A percentile compares a stretch with the other conserved stretches of the same genome.
Conservation (phyloP, 805 yeast species). For the Myxozyma mucilagina region DNA sequence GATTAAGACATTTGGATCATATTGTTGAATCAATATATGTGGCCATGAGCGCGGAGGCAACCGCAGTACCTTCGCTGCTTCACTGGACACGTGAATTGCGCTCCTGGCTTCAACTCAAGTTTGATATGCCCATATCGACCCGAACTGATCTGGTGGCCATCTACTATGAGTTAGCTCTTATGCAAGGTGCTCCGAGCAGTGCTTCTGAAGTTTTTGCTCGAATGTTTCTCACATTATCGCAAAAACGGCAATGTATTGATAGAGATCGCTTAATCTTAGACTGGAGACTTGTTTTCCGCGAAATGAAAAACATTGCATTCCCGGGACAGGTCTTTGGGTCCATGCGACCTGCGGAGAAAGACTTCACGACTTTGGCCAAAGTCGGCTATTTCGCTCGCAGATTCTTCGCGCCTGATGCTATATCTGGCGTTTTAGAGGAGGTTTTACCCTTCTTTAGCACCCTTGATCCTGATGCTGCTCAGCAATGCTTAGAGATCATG, state of each 20-base stretch:
- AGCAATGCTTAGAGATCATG: constrained; percentile 5
- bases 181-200: constrained; percentile 64
- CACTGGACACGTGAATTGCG: constrained; percentile 87
- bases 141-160: constrained; percentile 64
- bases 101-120: constrained; percentile 74
- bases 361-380: constrained; percentile 3
- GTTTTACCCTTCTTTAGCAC: constrained; percentile 34
- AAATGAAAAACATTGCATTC: constrained; percentile 36
- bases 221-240: constrained; percentile 59
- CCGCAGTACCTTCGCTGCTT: constrained; percentile 68
- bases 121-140: constrained; percentile 69
- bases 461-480: constrained; percentile 3
- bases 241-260: constrained; percentile 47
- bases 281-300: constrained; percentile 51
- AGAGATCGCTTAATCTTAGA: constrained; percentile 50
- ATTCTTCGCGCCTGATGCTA: constrained; percentile 32
- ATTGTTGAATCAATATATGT: constrained; percentile 78
- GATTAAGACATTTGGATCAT: constrained; percentile 71
- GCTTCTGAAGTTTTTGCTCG: constrained; percentile 61
- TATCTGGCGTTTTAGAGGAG: constrained; percentile 33
- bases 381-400: constrained; percentile 34
- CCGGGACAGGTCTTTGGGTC: constrained; percentile 12
- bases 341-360: constrained; percentile 5
- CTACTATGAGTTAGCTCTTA: constrained; percentile 68
- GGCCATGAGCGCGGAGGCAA: constrained; percentile 71